phyloP scores from a whole-genome alignment of 768 basidiomycete genomes.

The Lactifluus rugatus region DNA sequence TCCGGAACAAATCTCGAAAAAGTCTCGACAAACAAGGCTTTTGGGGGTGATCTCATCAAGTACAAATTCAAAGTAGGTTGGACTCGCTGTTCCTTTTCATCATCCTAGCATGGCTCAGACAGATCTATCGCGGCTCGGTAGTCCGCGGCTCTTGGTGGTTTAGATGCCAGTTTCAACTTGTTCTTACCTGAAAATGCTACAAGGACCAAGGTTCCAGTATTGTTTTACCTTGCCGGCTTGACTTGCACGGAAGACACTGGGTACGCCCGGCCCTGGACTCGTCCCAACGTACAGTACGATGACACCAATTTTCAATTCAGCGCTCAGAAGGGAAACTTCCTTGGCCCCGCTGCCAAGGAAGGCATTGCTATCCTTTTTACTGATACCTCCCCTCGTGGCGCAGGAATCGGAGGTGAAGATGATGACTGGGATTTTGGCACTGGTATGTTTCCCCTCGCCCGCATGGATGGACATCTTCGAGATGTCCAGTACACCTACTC shows the following conservation, averaged over 20 bases:
- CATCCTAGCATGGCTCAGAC: neutral
- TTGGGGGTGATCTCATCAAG: slow-evolving; percentile 64
- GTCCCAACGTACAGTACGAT: no score
- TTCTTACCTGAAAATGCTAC: slow-evolving; percentile 64
- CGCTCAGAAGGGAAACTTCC: slow-evolving; percentile 88
- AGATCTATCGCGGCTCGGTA: slow-evolving; percentile 25
- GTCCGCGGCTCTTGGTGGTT: slow-evolving; percentile 63
- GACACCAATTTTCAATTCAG: slow-evolving; percentile 35
- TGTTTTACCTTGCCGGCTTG: slow-evolving; percentile 84
- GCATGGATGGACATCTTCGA: slow-evolving; percentile 1
- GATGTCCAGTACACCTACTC: no score
- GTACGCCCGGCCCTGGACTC: slow-evolving; percentile 36
- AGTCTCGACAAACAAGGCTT: slow-evolving; percentile 68
- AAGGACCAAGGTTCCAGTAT: slow-evolving; percentile 46
- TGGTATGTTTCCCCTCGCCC: slow-evolving; percentile 31
- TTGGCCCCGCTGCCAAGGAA: slow-evolving; percentile 75
- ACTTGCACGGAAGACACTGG: slow-evolving; percentile 93
- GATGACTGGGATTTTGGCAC: slow-evolving; percentile 86
- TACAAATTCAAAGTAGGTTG: slow-evolving; percentile 62
- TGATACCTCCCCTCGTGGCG: slow-evolving; percentile 92
- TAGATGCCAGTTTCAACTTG: slow-evolving; percentile 74
- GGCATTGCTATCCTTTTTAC: slow-evolving; percentile 90
- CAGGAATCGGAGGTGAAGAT: slow-evolving; percentile 73
- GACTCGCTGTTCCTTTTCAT: slow-evolving; percentile 15
- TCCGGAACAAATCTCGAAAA: slow-evolving; percentile 42